Evolutionary conservation across 2,329 filamentous ascomycete genomes (phyloP).

Genomic region (Amphichorda felina): DNA sequence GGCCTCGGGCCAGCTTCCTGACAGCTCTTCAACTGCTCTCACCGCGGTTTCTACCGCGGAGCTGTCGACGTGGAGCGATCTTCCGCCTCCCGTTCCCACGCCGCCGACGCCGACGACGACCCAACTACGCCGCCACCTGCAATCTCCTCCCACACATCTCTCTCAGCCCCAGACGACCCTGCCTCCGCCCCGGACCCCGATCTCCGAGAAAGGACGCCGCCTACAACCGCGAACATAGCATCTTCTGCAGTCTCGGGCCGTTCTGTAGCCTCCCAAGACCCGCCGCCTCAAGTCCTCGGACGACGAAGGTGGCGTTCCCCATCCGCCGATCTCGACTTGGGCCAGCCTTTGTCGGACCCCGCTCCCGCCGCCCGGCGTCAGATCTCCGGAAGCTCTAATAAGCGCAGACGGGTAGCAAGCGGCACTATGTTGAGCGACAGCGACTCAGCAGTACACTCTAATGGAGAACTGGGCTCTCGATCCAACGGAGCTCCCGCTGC

Average conservation of each 20-base stretch:
- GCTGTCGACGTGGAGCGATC: constrained; percentile 28
- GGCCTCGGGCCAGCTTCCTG: constrained; percentile 11
- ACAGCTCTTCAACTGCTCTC: constrained; percentile 5
- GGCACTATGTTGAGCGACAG: constrained; percentile 54
- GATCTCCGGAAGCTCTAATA: constrained; percentile 8
- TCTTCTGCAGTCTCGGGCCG: constrained; percentile 17
- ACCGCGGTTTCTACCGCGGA: constrained; percentile 27
- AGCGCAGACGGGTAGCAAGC: constrained; percentile 43
- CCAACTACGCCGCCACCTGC: constrained; percentile 44
- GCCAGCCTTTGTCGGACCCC: not conserved
- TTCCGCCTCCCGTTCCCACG: constrained; percentile 8
- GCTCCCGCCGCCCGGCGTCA: not conserved
- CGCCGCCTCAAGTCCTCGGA: constrained; percentile 32
- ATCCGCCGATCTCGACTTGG: constrained; percentile 8
- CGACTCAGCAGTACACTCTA: constrained; percentile 23
- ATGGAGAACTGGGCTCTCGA: constrained; percentile 20
- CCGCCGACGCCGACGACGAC: constrained; percentile 45
- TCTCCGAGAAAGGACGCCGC: constrained; percentile 13
- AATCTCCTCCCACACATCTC: constrained; percentile 32
- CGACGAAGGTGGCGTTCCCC: constrained; percentile 42
- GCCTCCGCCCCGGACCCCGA: constrained; percentile 3
- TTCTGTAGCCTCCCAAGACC: constrained; percentile 10
- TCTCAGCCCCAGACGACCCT: constrained; percentile 24
- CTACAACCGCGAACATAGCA: constrained; percentile 26
- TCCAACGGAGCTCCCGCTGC: constrained; percentile 21